Base-by-base conservation (phyloP, 352 stramenopile genomes). In the Thalassiosira livingstoniorum region DNA sequence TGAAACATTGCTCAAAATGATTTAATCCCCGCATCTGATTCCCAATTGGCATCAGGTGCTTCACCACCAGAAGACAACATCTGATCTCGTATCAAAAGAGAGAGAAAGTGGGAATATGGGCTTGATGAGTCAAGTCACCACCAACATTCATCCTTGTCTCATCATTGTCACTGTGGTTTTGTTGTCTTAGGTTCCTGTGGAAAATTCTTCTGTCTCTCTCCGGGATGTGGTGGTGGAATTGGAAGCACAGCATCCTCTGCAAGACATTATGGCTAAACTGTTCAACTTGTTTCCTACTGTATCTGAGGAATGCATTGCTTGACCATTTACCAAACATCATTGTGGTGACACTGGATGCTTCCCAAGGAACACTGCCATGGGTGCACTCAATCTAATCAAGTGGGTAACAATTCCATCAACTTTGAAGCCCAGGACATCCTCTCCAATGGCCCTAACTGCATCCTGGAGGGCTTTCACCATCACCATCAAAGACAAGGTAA, bases 71-170 rank as follows among this genome's bases (percentile, higher is more conserved):
- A n/a, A n/a, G n/a, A n/a, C n/a, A n/a, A n/a, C n/a, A n/a, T n/a
- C n/a, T n/a, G n/a, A n/a, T n/a, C n/a, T n/a, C n/a, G n/a, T n/a
- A n/a, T n/a, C n/a, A n/a, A n/a, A n/a, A n/a, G n/a, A n/a, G n/a
- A n/a, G n/a, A 51, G 18, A 51, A 51, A 18, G 42, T 51, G 42
- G 42, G 42, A 51, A 51, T 10, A 10, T 18, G 10, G 18, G 18
- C 42, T 51, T 51, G 42, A 51, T 10, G 42, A 18, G 42, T 18
- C 42, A 51, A 18, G 42, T 51, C 42, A 51, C 42, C 42, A 51
- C 10, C 42, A 51, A 51, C 42, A 51, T 51, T 51, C 42, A 51
- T 51, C 42, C 42, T 51, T 51, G 42, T 51, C 42, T 51, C 18
- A 18, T 10, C 42, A 51, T 51, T 51, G 18, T 51, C 18, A 51